These are phyloP conservation scores for Trypanosoma vivax DNA, from an alignment of 208 protist genomes.

Conservation along the genomic window DNA sequence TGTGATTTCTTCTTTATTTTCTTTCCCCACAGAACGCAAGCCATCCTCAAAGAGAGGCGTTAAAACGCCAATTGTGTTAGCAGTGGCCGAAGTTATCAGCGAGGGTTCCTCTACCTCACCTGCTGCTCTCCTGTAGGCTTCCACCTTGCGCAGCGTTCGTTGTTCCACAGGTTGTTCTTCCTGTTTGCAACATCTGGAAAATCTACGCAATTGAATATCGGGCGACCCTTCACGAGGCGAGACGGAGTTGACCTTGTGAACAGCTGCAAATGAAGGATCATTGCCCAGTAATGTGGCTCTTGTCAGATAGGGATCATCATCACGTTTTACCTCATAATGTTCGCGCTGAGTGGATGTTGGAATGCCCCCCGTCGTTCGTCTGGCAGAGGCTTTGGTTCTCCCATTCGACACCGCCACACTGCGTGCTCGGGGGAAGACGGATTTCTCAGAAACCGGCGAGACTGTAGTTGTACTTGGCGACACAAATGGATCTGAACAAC, in stretches of 20 bases:
- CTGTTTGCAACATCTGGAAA: not conserved
- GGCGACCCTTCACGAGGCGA: no score
- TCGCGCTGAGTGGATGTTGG: no score
- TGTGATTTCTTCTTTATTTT: slow-evolving; percentile 1
- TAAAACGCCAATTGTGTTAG: slow-evolving; percentile 1
- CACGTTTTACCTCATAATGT: no score
- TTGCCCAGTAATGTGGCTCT: no score
- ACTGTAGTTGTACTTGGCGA: not conserved
- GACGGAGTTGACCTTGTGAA: no score
- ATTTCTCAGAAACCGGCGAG: not conserved
- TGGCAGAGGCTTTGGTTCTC: no score
- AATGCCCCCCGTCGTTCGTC: no score
- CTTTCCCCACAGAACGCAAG: no score
- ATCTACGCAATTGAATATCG: no score
- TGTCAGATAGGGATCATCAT: no score
- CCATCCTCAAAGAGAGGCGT: slow-evolving; percentile 1
- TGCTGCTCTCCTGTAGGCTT: not conserved
- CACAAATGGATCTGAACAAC: not conserved
- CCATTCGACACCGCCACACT: not conserved
- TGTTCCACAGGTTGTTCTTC: not conserved
- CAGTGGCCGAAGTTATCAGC: slow-evolving; percentile 5
- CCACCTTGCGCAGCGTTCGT: not conserved
- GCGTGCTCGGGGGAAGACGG: not conserved
- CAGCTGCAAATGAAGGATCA: no score
- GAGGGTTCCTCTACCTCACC: slow-evolving; percentile 1